phyloP scores from a whole-genome alignment of 768 basidiomycete genomes.

The Boletus pseudopeckii region DNA sequence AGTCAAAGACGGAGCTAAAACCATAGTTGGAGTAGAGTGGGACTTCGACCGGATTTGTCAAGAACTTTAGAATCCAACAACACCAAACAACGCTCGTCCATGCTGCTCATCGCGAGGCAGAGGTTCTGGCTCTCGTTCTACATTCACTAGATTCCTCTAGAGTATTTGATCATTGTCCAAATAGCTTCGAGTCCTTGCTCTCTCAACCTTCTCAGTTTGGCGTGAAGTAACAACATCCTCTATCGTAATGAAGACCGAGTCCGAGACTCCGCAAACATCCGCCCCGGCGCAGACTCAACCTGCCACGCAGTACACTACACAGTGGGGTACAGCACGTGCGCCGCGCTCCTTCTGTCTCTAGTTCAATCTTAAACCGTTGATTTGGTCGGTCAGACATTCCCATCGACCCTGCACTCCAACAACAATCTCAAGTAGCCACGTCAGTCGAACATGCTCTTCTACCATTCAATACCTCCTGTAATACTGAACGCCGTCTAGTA shows the following conservation, averaged over 20 bases:
- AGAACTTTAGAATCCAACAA: constrained; percentile 22
- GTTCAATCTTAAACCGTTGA: not conserved
- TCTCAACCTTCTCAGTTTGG: not conserved
- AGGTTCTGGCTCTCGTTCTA: not conserved
- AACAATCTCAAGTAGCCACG: constrained; percentile 48
- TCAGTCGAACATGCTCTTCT: constrained; percentile 26
- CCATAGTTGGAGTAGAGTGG: no score
- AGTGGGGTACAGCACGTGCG: constrained; percentile 41
- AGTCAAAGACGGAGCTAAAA: no score
- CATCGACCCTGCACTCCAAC: constrained; percentile 67
- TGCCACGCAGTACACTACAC: constrained; percentile 32
- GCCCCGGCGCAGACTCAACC: constrained; percentile 31
- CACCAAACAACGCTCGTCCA: constrained; percentile 17
- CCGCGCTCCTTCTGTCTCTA: constrained; percentile 1
- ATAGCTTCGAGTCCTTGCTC: not conserved
- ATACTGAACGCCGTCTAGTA: constrained; percentile 30
- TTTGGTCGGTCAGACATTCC: constrained; percentile 46
- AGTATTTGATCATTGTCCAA: not conserved
- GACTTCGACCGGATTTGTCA: constrained; percentile 6
- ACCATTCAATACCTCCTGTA: no score
- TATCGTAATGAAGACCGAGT: constrained; percentile 42
- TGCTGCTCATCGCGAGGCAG: not conserved
- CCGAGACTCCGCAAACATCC: constrained; percentile 34
- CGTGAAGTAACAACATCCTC: not conserved
- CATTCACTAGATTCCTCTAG: not conserved